phyloP scores from a whole-genome alignment of 805 yeast species.

The Vanderwaltozyma tropicalis region DNA sequence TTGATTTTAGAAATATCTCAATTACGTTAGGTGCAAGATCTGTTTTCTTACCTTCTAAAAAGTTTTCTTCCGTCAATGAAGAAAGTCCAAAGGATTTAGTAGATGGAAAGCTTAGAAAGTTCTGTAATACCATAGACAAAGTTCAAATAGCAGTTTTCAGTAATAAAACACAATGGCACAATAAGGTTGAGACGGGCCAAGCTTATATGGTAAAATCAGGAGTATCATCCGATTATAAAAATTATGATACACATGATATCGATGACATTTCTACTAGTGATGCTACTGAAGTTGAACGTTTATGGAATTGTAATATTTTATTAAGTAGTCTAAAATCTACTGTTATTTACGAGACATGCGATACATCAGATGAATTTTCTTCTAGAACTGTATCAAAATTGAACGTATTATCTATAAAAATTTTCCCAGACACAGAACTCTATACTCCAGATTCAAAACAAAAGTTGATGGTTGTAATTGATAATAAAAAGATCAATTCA shows the following conservation, averaged over 20 bases:
- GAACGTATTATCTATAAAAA: conserved; percentile 16
- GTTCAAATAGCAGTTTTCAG: conserved; percentile 18
- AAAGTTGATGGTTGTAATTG: conserved; percentile 17
- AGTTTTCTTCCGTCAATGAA: conserved; percentile 25
- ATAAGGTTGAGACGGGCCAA: conserved; percentile 11
- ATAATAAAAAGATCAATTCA: conserved; percentile 22
- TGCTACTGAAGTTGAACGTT: conserved; percentile 26
- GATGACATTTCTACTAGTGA: conserved; percentile 23
- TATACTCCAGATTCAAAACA: conserved; percentile 14
- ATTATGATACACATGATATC: conserved; percentile 9
- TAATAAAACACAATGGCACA: conserved; percentile 20
- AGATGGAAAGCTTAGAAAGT: conserved; percentile 31
- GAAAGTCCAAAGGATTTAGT: conserved; percentile 33
- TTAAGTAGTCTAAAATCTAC: conserved; percentile 19
- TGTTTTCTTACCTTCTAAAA: conserved; percentile 32
- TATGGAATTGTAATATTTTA: conserved; percentile 19
- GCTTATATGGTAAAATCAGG: conserved; percentile 15
- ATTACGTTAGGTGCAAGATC: conserved; percentile 34
- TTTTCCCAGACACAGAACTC: conserved; percentile 20
- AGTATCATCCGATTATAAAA: conserved; percentile 5
- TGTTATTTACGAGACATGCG: conserved; percentile 27
- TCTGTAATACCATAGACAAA: conserved; percentile 20
- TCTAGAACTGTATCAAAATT: conserved; percentile 27
- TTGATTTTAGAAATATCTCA: conserved; percentile 18
- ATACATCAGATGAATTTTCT: conserved; percentile 8